Evolutionary conservation across 352 stramenopile genomes (phyloP), one percentile per base, ranked within the genome.

Genomic region (Blastocystis sp.): DNA sequence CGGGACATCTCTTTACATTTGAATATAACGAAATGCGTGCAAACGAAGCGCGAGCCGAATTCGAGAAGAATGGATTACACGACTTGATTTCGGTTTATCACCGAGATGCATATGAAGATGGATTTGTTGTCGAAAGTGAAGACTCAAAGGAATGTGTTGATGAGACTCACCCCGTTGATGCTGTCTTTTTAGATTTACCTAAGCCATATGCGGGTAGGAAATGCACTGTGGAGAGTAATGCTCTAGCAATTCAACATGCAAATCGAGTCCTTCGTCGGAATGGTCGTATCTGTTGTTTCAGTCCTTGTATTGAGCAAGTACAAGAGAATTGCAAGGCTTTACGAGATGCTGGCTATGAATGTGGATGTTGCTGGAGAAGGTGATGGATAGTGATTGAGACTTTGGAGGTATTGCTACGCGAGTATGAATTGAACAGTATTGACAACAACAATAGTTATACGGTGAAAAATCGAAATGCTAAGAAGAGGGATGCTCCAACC

Each of bases 261-360:
- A 91, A 92, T 56, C 91, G 94, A 89, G 93, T 94, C 89, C 91
- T 98, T 46, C 97, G 97, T 90, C 91, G 93, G 51, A 94, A 93
- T 86, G 94, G 93, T 19, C 91, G 92, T 58, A 93, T 99, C 66
- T 96, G 94, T 58, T 97, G 92, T 35, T 99, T 99, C 91, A 98
- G 93, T 75, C 97, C 97, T 3, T 99, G 97, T 89, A 97, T 99
- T 67, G 97, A 99, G 90, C 97, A 99, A 89, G 96, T 98, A 37
- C 94, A 98, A 89, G 93, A 94, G 86, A 94, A 92, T 7, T 94
- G 90, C 66, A 92, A 90, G 37, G 91, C 90, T 14, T 88, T 96
- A 37, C 89, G 91, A 7, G 90, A 92, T 43, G 90, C 92, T 32
- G 92, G 93, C 58, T 95, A 95, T 89, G 92, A 94, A 35, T 21